Evolutionary conservation across 805 yeast species (phyloP).

Genomic region (Zygoascus ofunaensis): DNA sequence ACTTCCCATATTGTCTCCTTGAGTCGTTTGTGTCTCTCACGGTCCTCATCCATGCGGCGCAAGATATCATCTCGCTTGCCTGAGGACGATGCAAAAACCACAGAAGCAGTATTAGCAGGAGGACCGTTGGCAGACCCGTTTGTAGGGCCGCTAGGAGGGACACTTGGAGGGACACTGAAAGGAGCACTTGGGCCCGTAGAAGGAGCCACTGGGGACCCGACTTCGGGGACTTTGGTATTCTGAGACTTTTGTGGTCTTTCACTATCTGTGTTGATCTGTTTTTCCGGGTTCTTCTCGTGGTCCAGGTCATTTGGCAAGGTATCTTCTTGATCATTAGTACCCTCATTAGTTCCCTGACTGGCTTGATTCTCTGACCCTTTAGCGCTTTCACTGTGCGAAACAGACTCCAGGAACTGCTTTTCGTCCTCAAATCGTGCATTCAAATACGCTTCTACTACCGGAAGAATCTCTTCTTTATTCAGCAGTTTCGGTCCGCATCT

Average conservation of each 20-base stretch:
- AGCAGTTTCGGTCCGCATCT: conserved; percentile 6
- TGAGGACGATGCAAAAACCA: background rate
- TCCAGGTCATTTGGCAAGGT: too few relatives aligned
- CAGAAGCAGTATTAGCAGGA: background rate
- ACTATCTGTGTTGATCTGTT: too few relatives aligned
- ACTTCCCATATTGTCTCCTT: conserved; percentile 78
- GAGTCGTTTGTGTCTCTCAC: conserved; percentile 75
- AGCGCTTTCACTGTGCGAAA: conserved; percentile 2
- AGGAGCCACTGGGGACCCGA: background rate
- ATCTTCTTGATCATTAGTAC: too few relatives aligned
- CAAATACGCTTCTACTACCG: conserved; percentile 7
- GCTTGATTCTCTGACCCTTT: conserved; percentile 4
- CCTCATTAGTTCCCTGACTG: background rate
- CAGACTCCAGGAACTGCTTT: conserved; percentile 19
- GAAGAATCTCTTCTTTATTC: background rate
- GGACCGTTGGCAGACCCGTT: background rate
- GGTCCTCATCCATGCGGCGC: conserved; percentile 80
- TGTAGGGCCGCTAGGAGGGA: background rate
- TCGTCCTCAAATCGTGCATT: conserved; percentile 17
- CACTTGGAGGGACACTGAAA: background rate
- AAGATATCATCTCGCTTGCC: conserved; percentile 43
- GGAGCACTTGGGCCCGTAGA: conserved; percentile 1
- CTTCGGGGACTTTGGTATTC: too few relatives aligned
- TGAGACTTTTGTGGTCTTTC: too few relatives aligned
- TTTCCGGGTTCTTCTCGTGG: too few relatives aligned